These are phyloP conservation scores for Elsinoe arachidis DNA, from an alignment of 2,329 filamentous ascomycete genomes.

Conservation along the genomic window DNA sequence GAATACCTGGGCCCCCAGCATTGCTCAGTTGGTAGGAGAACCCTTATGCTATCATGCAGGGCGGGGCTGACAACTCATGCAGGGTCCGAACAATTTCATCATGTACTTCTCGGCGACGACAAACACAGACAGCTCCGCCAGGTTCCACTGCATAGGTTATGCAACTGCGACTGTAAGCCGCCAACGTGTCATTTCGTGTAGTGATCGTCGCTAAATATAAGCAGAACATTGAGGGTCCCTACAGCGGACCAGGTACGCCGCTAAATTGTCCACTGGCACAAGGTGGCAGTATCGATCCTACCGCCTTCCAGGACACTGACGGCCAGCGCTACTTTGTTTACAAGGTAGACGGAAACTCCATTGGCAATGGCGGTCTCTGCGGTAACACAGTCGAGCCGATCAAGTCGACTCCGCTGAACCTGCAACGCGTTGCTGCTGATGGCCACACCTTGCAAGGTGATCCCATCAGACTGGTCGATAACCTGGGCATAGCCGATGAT, in stretches of 20 bases:
- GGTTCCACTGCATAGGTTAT: slow-evolving; percentile 26
- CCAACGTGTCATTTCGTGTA: too few relatives aligned
- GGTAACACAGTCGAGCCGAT: slow-evolving; percentile 24
- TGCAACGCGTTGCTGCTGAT: slow-evolving; percentile 25
- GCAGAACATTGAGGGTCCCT: slow-evolving; percentile 21
- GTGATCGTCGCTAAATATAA: background rate
- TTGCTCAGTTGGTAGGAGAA: slow-evolving; percentile 36
- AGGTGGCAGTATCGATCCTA: slow-evolving; percentile 26
- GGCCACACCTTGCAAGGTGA: slow-evolving; percentile 24
- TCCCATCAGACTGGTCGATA: slow-evolving; percentile 23
- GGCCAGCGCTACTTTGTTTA: slow-evolving; percentile 25
- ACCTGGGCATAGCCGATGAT: slow-evolving; percentile 23
- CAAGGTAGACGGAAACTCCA: slow-evolving; percentile 25
- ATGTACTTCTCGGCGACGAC: slow-evolving; percentile 27
- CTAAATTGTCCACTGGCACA: slow-evolving; percentile 22
- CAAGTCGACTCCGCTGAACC: slow-evolving; percentile 25
- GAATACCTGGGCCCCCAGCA: slow-evolving; percentile 56
- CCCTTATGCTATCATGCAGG: background rate
- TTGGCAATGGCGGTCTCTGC: slow-evolving; percentile 23
- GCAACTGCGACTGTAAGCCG: slow-evolving; percentile 18
- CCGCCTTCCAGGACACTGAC: slow-evolving; percentile 22
- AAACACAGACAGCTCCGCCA: slow-evolving; percentile 14
- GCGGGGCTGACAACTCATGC: slow-evolving; percentile 14
- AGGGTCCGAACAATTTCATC: slow-evolving; percentile 19
- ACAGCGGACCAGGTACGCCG: slow-evolving; percentile 17